Evolutionary conservation across 2,329 filamentous ascomycete genomes (phyloP).

Genomic region (Colletotrichum sp.): DNA sequence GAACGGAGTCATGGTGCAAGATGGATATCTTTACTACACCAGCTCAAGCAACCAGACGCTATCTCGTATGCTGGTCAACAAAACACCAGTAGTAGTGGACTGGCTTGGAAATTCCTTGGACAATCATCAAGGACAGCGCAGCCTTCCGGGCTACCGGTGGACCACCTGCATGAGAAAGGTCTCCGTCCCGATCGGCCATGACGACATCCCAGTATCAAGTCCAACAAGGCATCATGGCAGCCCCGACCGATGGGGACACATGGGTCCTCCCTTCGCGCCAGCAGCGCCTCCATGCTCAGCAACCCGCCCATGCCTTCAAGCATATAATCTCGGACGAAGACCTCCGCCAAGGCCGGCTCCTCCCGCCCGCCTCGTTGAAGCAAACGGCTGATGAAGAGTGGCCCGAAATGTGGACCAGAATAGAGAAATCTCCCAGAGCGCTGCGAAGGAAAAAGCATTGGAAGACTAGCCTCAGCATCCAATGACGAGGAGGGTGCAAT

Average conservation of each 20-base stretch:
- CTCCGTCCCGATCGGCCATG: not conserved
- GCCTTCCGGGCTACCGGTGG: not conserved
- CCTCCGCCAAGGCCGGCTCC: fast-evolving
- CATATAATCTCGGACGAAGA: not conserved
- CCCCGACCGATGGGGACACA: not conserved
- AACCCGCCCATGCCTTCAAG: not conserved
- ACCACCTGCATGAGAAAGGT: not conserved
- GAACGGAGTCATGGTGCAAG: too few relatives aligned
- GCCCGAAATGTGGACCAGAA: fast-evolving
- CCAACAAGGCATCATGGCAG: not conserved
- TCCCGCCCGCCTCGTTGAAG: not conserved
- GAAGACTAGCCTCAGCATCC: not conserved
- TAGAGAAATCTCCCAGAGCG: not conserved
- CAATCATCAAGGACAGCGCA: not conserved
- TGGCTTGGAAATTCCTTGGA: not conserved
- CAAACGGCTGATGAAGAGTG: fast-evolving
- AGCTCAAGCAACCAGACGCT: too few relatives aligned
- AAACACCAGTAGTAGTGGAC: not conserved
- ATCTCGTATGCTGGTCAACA: too few relatives aligned
- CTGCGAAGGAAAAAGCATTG: fast-evolving
- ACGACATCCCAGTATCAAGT: not conserved
- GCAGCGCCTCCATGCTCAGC: not conserved
- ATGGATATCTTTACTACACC: too few relatives aligned
- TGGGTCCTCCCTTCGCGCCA: not conserved
- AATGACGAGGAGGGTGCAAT: fast-evolving